phyloP scores from a whole-genome alignment of 805 yeast species.

The Myxozyma melibiosi region DNA sequence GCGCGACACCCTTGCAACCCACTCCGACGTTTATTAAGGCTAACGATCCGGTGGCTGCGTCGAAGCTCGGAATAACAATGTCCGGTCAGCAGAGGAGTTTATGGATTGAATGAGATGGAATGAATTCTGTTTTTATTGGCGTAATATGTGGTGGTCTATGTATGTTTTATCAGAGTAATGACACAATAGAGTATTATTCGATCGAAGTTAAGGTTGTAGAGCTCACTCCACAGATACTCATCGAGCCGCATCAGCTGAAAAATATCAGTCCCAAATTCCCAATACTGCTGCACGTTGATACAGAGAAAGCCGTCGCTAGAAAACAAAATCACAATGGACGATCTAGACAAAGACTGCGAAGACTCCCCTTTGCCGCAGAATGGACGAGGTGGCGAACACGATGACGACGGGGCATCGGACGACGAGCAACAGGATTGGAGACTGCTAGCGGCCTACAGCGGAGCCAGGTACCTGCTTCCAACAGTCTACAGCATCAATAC shows the following conservation, averaged over 20 bases:
- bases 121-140: neutral
- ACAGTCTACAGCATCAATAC: neutral
- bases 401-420: conserved; percentile 15
- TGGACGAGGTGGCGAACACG: conserved; percentile 1
- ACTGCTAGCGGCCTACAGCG: conserved; percentile 33
- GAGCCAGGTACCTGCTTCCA: conserved; percentile 1
- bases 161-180: no score
- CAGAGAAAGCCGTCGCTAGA: neutral
- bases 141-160: neutral
- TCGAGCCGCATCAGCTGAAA: neutral
- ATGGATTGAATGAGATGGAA: conserved; percentile 1
- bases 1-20: conserved; percentile 9
- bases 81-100: neutral
- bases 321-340: conserved; percentile 4
- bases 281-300: neutral
- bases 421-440: conserved; percentile 49
- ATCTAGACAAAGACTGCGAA: conserved; percentile 21
- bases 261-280: neutral
- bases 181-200: no score
- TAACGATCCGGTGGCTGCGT: neutral
- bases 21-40: neutral
- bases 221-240: no score
- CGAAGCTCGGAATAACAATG: conserved; percentile 1
- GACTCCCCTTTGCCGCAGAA: neutral
- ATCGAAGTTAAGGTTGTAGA: no score